These are phyloP conservation scores for Trifolium dubium DNA, from an alignment of 306 rosid genomes.

Conservation along the genomic window DNA sequence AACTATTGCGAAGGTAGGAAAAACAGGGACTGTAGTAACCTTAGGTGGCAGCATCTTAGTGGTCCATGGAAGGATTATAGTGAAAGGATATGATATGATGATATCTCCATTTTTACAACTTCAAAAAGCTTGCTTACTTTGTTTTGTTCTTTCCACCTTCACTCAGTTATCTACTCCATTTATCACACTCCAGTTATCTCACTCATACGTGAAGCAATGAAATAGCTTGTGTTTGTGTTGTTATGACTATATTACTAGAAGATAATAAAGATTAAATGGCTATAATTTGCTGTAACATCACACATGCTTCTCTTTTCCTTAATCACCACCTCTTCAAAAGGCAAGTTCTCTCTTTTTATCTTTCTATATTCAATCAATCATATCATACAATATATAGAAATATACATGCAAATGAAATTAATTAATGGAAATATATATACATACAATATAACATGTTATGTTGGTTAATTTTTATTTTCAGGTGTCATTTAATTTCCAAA, in stretches of 20 bases:
- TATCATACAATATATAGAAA: not conserved
- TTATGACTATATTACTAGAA: not conserved
- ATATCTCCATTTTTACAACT: not conserved
- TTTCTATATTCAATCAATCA: not conserved
- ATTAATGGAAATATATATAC: not conserved
- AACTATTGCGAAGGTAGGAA: not conserved
- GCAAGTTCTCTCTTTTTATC: constrained; percentile 39
- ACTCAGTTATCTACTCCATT: not conserved
- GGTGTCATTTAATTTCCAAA: constrained; percentile 33
- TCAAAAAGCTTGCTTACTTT: constrained; percentile 21
- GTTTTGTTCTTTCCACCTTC: not conserved
- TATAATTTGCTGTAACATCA: constrained; percentile 48
- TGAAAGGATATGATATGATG: constrained; percentile 33
- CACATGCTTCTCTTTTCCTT: constrained; percentile 40
- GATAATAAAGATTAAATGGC: constrained; percentile 48
- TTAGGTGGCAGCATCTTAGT: constrained; percentile 45
- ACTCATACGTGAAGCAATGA: not conserved
- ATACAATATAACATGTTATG: not conserved
- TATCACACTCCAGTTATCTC: not conserved
- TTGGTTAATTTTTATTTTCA: constrained; percentile 29
- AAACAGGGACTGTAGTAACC: not conserved
- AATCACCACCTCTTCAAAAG: constrained; percentile 43
- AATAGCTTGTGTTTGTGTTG: constrained; percentile 23
- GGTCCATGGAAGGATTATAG: constrained; percentile 38
- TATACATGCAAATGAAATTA: not conserved